Conservation (phyloP, 805 yeast species). For the Hanseniaspora mollemarum region DNA sequence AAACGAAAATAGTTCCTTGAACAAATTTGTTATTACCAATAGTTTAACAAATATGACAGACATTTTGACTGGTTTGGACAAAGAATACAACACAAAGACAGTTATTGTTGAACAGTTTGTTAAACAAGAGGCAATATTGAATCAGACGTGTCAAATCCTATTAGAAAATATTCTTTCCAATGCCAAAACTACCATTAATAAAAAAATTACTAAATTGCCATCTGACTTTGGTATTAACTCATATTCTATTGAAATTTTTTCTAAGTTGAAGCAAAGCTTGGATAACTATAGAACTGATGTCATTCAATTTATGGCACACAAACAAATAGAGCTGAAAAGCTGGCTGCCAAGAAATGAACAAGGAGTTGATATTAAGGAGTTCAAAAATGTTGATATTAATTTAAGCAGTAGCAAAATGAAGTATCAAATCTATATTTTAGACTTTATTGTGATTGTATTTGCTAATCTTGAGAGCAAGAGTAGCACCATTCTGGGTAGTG, state of each 20-base stretch:
- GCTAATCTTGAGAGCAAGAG: slow-evolving; percentile 19
- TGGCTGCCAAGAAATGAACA: slow-evolving; percentile 60
- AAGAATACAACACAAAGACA: slow-evolving; percentile 4
- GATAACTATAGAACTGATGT: slow-evolving; percentile 51
- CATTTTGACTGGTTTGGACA: not conserved
- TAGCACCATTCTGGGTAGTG: not conserved
- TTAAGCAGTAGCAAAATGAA: slow-evolving; percentile 28
- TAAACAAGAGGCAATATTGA: not conserved
- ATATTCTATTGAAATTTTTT: slow-evolving; percentile 59
- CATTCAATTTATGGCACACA: slow-evolving; percentile 29
- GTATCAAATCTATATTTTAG: slow-evolving; percentile 22
- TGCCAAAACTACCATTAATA: slow-evolving; percentile 17
- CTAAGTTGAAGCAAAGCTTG: slow-evolving; percentile 47
- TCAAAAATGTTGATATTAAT: slow-evolving; percentile 35
- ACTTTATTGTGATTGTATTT: slow-evolving; percentile 22
- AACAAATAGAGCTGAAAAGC: slow-evolving; percentile 48
- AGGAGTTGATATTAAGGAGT: slow-evolving; percentile 38
- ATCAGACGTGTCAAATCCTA: slow-evolving; percentile 1
- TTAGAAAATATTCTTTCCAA: slow-evolving; percentile 31
- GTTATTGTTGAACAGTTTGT: slow-evolving; percentile 9
- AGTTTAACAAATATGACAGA: not conserved
- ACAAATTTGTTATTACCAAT: slow-evolving; percentile 4
- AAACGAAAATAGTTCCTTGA: not conserved
- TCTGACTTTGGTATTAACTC: slow-evolving; percentile 63
- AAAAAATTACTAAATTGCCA: slow-evolving; percentile 33